These are phyloP conservation scores for Ogataea methylovora DNA, from an alignment of 805 yeast genomes.

Conservation along the genomic window DNA sequence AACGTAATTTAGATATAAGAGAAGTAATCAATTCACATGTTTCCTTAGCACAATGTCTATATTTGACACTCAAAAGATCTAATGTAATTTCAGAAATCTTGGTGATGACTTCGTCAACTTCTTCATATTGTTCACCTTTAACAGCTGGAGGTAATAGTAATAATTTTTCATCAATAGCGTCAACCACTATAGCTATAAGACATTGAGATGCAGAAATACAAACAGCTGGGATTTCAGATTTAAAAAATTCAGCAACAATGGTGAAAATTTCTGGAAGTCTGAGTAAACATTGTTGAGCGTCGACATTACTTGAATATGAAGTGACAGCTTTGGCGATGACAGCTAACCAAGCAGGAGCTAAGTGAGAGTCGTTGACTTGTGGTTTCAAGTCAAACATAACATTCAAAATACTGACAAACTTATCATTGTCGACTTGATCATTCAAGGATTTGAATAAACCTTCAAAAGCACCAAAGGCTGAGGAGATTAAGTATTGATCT, in stretches of 20 bases:
- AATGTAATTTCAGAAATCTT: conserved; percentile 43
- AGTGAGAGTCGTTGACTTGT: conserved; percentile 69
- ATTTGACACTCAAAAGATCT: conserved; percentile 63
- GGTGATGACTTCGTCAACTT: conserved; percentile 45
- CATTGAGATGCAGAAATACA: conserved; percentile 80
- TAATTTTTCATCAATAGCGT: conserved; percentile 53
- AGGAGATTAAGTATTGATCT: conserved; percentile 76
- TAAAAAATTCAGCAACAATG: conserved; percentile 54
- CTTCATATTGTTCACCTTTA: conserved; percentile 44
- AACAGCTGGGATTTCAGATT: conserved; percentile 57
- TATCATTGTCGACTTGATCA: conserved; percentile 44
- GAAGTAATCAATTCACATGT: conserved; percentile 62
- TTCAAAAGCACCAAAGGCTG: conserved; percentile 80
- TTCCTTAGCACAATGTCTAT: conserved; percentile 68
- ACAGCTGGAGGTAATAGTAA: conserved; percentile 47
- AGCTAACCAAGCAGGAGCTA: conserved; percentile 93
- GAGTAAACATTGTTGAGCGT: conserved; percentile 43
- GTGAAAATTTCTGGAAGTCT: conserved; percentile 52
- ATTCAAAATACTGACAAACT: conserved; percentile 55
- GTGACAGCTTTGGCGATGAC: conserved; percentile 78
- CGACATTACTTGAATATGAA: conserved; percentile 40
- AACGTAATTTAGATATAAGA: conserved; percentile 53
- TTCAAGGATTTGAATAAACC: conserved; percentile 65
- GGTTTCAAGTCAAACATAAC: conserved; percentile 78
- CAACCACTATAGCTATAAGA: conserved; percentile 66